Conservation (phyloP, 2,329 filamentous ascomycete genomes). For the Penicillium sp. region DNA sequence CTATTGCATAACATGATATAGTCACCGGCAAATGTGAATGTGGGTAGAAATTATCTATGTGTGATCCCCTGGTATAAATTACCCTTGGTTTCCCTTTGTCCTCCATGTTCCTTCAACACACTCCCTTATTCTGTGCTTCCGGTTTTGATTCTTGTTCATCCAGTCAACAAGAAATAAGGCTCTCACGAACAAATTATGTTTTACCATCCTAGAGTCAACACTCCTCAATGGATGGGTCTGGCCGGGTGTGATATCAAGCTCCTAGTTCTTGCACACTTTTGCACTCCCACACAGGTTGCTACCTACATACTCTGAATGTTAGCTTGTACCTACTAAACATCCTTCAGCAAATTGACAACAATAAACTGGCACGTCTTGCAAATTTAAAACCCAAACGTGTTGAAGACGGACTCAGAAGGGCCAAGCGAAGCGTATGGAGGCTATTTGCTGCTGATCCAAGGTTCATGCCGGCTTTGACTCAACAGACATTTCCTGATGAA, state of each 20-base stretch:
- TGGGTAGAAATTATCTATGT: not conserved
- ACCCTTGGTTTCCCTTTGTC: not conserved
- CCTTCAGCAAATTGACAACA: not conserved
- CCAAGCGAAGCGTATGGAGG: fast-evolving
- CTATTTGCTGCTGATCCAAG: not conserved
- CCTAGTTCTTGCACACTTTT: not conserved
- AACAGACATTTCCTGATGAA: not conserved
- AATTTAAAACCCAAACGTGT: fast-evolving
- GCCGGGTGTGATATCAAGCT: not conserved
- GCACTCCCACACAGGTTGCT: not conserved
- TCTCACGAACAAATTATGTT: not conserved
- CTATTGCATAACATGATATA: not conserved
- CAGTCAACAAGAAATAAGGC: not conserved
- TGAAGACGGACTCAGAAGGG: fast-evolving
- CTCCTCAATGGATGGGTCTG: not conserved
- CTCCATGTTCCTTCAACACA: not conserved
- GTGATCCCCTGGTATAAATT: not conserved
- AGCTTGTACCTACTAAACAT: not conserved
- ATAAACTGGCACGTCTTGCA: not conserved
- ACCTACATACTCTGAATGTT: not conserved
- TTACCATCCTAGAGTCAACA: fast-evolving
- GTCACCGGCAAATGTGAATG: not conserved
- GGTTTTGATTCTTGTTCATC: not conserved
- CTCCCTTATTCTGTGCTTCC: not conserved
- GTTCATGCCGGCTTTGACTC: fast-evolving